Conservation (phyloP, 768 basidiomycete genomes). For the Trametes gibbosa region DNA sequence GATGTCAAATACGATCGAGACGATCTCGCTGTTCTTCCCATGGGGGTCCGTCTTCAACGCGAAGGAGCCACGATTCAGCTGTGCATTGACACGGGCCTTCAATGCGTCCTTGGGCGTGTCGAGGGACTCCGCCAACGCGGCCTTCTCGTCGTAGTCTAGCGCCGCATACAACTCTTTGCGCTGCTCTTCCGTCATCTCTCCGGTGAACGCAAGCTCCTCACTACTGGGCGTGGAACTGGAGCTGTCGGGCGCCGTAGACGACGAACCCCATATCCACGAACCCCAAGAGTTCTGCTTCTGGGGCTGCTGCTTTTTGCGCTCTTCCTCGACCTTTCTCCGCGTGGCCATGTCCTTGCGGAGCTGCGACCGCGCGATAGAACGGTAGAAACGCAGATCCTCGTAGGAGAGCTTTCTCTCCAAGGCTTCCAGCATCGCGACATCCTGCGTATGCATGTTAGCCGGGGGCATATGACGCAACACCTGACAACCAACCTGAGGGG, state of each 20-base stretch:
- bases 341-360: constrained; percentile 81
- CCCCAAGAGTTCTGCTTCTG: constrained; percentile 54
- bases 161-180: constrained; percentile 85
- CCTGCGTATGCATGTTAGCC: constrained; percentile 36
- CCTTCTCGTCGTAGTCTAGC: constrained; percentile 89
- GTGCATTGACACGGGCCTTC: constrained; percentile 69
- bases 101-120: constrained; percentile 77
- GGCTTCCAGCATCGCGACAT: constrained; percentile 47
- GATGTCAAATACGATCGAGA: constrained; percentile 83
- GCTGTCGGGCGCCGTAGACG: constrained; percentile 36
- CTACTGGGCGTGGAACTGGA: constrained; percentile 26
- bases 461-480: not conserved
- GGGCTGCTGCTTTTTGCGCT: constrained; percentile 54
- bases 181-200: constrained; percentile 85
- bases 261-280: constrained; percentile 84
- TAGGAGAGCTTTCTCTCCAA: constrained; percentile 86
- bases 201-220: constrained; percentile 58
- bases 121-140: constrained; percentile 65
- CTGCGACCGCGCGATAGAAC: constrained; percentile 88
- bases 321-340: constrained; percentile 63
- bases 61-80: constrained; percentile 86
- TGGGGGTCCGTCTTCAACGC: constrained; percentile 76
- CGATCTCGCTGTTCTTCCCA: constrained; percentile 60
- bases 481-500: constrained; percentile 48
- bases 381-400: constrained; percentile 95